These are phyloP conservation scores for Fomitopsis pinicola DNA, from an alignment of 1,284 basidiomycete species.

Conservation along the genomic window DNA sequence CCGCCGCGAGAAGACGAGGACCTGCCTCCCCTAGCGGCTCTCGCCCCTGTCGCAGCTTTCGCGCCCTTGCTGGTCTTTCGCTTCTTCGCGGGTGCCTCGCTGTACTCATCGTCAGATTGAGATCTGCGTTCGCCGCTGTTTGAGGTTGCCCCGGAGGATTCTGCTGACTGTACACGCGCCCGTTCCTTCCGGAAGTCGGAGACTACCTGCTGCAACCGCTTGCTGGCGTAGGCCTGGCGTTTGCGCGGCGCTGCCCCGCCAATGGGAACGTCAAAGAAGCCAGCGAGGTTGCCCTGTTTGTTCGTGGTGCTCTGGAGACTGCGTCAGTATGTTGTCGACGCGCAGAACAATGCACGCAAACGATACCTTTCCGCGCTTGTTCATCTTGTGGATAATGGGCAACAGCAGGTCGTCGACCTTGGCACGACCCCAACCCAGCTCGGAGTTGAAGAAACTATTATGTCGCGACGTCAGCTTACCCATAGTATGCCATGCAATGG, in stretches of 20 bases:
- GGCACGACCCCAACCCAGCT: constrained; percentile 80
- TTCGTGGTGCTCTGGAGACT: constrained; percentile 54
- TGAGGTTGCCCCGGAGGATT: constrained; percentile 8
- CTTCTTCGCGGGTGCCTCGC: constrained; percentile 23
- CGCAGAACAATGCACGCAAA: neutral
- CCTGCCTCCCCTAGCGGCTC: constrained; percentile 13
- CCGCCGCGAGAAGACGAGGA: constrained; percentile 11
- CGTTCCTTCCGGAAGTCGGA: constrained; percentile 71
- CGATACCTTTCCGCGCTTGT: constrained; percentile 67
- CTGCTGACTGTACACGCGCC: constrained; percentile 14
- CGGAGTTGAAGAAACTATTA: constrained; percentile 75
- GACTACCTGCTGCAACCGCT: constrained; percentile 88
- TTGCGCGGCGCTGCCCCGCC: constrained; percentile 74
- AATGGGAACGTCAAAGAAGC: constrained; percentile 58
- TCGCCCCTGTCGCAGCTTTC: constrained; percentile 11
- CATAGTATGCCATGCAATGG: neutral
- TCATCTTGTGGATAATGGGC: constrained; percentile 92
- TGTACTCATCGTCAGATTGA: constrained; percentile 15
- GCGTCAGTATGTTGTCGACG: neutral
- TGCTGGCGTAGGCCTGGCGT: constrained; percentile 78
- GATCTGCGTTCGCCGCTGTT: constrained; percentile 25
- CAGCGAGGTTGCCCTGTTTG: constrained; percentile 70
- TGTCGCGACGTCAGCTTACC: neutral
- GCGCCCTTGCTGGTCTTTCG: constrained; percentile 23
- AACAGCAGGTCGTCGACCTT: constrained; percentile 93